phyloP scores from a whole-genome alignment of 2,329 filamentous ascomycete genomes.

The Penicillium polonicum region DNA sequence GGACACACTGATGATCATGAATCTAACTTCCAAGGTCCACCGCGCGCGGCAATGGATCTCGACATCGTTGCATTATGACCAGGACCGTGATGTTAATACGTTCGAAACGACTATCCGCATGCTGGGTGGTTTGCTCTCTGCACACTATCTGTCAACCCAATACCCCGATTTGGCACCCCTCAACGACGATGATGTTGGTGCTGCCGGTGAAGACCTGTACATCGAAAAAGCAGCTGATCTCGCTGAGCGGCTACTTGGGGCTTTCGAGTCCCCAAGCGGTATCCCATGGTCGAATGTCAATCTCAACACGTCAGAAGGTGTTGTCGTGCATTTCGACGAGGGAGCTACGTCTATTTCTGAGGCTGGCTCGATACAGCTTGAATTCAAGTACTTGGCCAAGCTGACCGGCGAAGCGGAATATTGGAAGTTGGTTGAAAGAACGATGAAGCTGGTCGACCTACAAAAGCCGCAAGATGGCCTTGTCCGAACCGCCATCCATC shows the following conservation, averaged over 20 bases:
- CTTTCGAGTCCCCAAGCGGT: constrained; percentile 83
- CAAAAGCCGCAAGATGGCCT: constrained; percentile 78
- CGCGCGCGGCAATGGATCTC: constrained; percentile 89
- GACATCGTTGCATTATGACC: constrained; percentile 76
- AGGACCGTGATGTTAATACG: constrained; percentile 92
- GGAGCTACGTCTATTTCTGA: constrained; percentile 94
- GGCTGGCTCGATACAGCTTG: constrained; percentile 85
- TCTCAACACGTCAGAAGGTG: constrained; percentile 70
- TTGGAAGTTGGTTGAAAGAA: constrained; percentile 87
- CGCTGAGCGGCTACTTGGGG: constrained; percentile 79
- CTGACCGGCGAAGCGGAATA: constrained; percentile 89
- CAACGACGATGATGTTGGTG: constrained; percentile 67
- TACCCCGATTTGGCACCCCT: constrained; percentile 78
- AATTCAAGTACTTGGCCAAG: constrained; percentile 96
- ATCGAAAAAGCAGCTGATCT: constrained; percentile 94
- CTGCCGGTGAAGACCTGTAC: constrained; percentile 83
- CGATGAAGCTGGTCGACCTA: constrained; percentile 86
- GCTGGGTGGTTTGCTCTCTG: constrained; percentile 87
- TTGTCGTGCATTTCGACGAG: constrained; percentile 77
- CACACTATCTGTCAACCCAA: constrained; percentile 86
- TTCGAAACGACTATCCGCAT: constrained; percentile 98
- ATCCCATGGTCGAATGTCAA: constrained; percentile 91
- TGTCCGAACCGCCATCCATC: constrained; percentile 86
- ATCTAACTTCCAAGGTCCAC: constrained; percentile 78
- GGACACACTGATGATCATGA: constrained; percentile 98